Percentiles rank a stretch among this genome's conserved stretches.
phyloP scores from a whole-genome alignment of 495 filamentous ascomycete species.

The Penicillium coprophilum region DNA sequence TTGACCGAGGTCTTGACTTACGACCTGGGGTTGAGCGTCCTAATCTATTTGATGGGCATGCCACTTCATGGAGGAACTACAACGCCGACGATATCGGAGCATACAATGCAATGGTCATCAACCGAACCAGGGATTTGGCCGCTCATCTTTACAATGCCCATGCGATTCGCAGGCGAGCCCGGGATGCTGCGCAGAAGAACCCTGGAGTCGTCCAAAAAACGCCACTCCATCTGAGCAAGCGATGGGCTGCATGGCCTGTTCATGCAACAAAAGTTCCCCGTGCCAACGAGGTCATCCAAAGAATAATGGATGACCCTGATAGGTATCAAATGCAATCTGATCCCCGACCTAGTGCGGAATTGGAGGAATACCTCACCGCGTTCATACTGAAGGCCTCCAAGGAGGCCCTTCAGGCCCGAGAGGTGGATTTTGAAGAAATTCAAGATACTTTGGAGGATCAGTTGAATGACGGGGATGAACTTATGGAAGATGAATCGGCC shows the following conservation, averaged over 20 bases:
- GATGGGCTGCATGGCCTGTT: constrained; percentile 83
- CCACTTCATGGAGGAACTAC: constrained; percentile 58
- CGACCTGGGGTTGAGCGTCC: constrained; percentile 38
- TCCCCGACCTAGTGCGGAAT: constrained; percentile 50
- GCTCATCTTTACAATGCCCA: constrained; percentile 77
- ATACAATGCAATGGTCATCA: constrained; percentile 55
- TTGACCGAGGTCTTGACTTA: constrained; percentile 27
- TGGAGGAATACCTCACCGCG: constrained; percentile 68
- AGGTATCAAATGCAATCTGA: constrained; percentile 45
- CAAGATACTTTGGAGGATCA: not conserved
- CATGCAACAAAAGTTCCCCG: constrained; percentile 57
- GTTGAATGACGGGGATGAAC: not conserved
- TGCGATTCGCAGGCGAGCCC: constrained; percentile 52
- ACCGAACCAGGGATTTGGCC: constrained; percentile 60
- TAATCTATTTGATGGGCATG: constrained; percentile 53
- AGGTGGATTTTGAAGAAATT: constrained; percentile 27
- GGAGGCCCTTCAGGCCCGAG: constrained; percentile 52
- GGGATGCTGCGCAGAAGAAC: constrained; percentile 26
- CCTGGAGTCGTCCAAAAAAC: constrained; percentile 29
- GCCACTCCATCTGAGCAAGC: constrained; percentile 39
- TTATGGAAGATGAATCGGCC: constrained; percentile 4
- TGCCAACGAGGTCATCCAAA: constrained; percentile 44
- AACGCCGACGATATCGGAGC: constrained; percentile 60
- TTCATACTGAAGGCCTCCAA: constrained; percentile 62
- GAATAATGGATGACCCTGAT: constrained; percentile 45